Evolutionary conservation across 805 yeast genomes (phyloP), one percentile per base, ranked within the genome.

Genomic region (Cyberlindnera xishuangbannaensis): DNA sequence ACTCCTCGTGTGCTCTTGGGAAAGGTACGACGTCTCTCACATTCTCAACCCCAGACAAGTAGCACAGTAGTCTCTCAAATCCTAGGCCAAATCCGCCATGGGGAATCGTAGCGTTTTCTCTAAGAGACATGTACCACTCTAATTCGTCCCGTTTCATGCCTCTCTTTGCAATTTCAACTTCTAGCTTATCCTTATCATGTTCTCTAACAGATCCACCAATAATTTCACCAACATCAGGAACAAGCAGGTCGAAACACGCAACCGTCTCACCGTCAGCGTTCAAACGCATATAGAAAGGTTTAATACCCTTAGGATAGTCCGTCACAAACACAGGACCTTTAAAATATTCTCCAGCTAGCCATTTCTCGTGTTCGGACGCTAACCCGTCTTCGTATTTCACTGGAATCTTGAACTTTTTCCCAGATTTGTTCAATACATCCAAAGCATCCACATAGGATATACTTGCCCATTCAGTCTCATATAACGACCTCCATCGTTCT

Each of bases 1-100:
- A 71, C 37, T 61, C 69, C 13, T 67, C 59, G 15, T 77, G 79
- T 30, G 81, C 74, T 44, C 98, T 65, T 2, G 95, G 88, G 54
- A 90, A 88, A 2, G 95, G 85, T 15, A 84, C 78, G 7, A 83
- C 83, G 48, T 92, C 99, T 45, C 83, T 71, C 27, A 92, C 75
- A 52, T 88, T 92, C 19, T 80, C 88, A 14, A 80, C 65, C 4
- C 78, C 86, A 7, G 78, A 68, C 35, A 87, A 60, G 45, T 79
- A 88, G 34, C 82, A 76, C 12, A 92, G 56, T 19, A 92, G 59
- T 39, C 99, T 65, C 56, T 92, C 98, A 45, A 88, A 76, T 0
- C 99, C 99, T 66, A 92, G 64, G 0, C 99, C 99, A 59, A 82
- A 92, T 0, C 99, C 99, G 30, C 98, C 98, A 54, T 90, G 97